Evolutionary conservation across 2,329 filamentous ascomycete genomes (phyloP).

Genomic region (Talaromyces sp.): DNA sequence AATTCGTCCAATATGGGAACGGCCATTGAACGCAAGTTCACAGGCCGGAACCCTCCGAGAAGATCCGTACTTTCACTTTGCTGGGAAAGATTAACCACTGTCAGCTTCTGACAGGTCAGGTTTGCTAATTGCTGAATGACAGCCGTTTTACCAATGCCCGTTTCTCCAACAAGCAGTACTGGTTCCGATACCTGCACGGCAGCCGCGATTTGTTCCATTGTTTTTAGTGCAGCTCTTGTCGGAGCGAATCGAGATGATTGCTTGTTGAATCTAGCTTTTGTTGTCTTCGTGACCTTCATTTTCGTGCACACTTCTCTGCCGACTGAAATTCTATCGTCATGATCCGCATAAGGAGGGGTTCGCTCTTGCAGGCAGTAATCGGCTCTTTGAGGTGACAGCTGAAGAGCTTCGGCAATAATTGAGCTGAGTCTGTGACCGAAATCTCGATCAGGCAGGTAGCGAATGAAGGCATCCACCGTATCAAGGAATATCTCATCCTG

Average conservation of each 20-base stretch:
- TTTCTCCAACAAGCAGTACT: slow-evolving; percentile 93
- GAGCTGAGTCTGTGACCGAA: slow-evolving; percentile 53
- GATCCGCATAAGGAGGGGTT: slow-evolving; percentile 65
- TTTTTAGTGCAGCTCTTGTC: slow-evolving; percentile 75
- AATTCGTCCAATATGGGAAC: slow-evolving; percentile 92
- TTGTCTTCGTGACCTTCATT: slow-evolving; percentile 49
- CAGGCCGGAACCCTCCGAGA: slow-evolving; percentile 91
- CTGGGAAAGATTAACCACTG: slow-evolving; percentile 93
- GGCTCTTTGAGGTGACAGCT: slow-evolving; percentile 75
- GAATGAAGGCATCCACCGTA: slow-evolving; percentile 86
- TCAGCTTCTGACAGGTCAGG: slow-evolving; percentile 77
- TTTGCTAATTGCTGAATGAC: slow-evolving; percentile 89
- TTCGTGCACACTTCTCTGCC: slow-evolving; percentile 61
- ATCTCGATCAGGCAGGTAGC: slow-evolving; percentile 66
- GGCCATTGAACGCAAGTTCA: slow-evolving; percentile 82
- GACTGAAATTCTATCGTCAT: slow-evolving; percentile 56
- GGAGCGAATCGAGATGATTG: slow-evolving; percentile 66
- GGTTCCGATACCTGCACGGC: slow-evolving; percentile 83
- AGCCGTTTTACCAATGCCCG: slow-evolving; percentile 96
- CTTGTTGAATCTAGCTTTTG: slow-evolving; percentile 42
- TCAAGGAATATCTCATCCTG: slow-evolving; percentile 88
- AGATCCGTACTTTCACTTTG: slow-evolving; percentile 97
- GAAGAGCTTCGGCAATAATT: slow-evolving; percentile 79
- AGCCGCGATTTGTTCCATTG: slow-evolving; percentile 84
- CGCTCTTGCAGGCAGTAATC: slow-evolving; percentile 73